Base-by-base conservation (phyloP, 345 rosid species). In the Euphorbia lathyris region DNA sequence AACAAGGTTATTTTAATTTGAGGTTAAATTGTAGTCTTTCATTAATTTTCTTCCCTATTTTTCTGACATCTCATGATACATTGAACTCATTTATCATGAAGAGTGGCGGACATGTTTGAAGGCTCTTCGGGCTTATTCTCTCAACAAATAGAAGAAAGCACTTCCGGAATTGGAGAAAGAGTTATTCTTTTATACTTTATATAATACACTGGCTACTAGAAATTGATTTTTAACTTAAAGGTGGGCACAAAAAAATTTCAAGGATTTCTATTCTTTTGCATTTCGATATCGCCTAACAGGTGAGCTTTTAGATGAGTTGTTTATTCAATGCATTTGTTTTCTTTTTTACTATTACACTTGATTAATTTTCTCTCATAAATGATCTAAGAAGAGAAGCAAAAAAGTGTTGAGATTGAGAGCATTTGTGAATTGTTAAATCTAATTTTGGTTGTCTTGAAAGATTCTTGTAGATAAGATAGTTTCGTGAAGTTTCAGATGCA, bases 201-300 rank as follows among this genome's bases (percentile, higher is more conserved):
- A 16, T n/a, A 11, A 40, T 23, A 5, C 26, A 1, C 45, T 52
- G 14, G n/a, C 70, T 72, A 48, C 47, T 71, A 43, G 27, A 62
- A 59, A 59, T 30, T 69, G 53, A 60, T 25, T 19, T 43, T 27
- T 20, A 9, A 43, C 45, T 27, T 30, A 30, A 38, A 95, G 99
- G 93, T 88, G 47, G 81, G 82, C 70, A 83, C 87, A 79, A 89
- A 80, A 86, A 55, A 95, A 87, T 77, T 95, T 95, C 78, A 80
- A 66, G 65, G 93, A 90, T 76, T 95, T 92, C 82, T 90, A 90
- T 80, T 78, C 96, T 59, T 92, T 83, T 78, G 84, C 97, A 71
- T 95, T 92, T 81, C 86, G 83, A 67, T 95, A 92, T 78, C 88
- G 97, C 78, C 80, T 95, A 58, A 92, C 99, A 82, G 99, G 99